These are phyloP conservation scores for Fagus sylvatica DNA, from an alignment of 306 rosid species.

Conservation along the genomic window DNA sequence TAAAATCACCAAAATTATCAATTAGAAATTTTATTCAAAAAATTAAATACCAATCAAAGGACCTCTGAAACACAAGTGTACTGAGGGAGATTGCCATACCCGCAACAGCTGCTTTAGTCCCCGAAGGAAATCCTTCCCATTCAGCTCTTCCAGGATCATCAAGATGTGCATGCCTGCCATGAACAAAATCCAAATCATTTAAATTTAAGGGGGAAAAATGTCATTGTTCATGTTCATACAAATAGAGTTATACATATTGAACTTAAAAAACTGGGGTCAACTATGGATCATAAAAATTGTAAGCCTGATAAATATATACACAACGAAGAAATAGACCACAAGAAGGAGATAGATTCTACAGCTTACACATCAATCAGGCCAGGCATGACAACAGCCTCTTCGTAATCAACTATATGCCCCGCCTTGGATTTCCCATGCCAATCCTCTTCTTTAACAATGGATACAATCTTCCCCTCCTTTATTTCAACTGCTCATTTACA, in stretches of 20 bases:
- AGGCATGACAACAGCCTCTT: conserved; percentile 88
- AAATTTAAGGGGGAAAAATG: neutral
- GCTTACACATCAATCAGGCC: conserved; percentile 95
- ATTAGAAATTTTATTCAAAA: neutral
- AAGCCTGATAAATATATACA: neutral
- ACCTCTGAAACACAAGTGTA: neutral
- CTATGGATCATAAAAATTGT: neutral
- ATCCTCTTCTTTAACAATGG: conserved; percentile 61
- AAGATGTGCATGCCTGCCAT: conserved; percentile 83
- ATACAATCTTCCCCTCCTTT: conserved; percentile 63
- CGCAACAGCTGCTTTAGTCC: conserved; percentile 97
- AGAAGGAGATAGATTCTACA: neutral
- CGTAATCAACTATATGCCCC: conserved; percentile 59
- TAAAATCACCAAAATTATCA: neutral
- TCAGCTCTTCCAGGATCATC: conserved; percentile 93
- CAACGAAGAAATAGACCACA: neutral
- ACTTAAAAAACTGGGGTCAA: no score
- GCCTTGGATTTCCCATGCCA: conserved; percentile 38
- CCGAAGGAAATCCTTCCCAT: conserved; percentile 94
- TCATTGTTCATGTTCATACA: no score
- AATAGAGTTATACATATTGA: neutral
- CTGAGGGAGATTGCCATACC: conserved; percentile 47
- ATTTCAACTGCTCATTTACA: conserved; percentile 67
- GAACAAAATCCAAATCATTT: conserved; percentile 3
- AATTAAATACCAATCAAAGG: conserved; percentile 1